These are phyloP conservation scores for Geosmithia putterillii DNA, from an alignment of 2,329 filamentous ascomycete genomes.

Conservation along the genomic window DNA sequence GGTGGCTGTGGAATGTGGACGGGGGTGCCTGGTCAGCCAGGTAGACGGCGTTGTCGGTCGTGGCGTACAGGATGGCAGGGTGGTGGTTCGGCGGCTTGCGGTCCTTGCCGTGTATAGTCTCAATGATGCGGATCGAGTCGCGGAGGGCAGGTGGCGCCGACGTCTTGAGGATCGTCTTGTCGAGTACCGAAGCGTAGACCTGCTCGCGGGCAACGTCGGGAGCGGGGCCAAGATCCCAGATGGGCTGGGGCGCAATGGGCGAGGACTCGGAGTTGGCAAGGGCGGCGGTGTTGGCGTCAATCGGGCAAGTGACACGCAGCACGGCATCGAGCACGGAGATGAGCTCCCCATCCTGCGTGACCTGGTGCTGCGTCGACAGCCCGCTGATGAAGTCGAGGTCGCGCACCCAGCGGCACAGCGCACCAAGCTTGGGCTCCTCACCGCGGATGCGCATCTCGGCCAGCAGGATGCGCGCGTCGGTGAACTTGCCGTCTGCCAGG, in stretches of 20 bases:
- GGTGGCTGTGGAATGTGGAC: conserved; percentile 46
- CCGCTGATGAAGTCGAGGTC: conserved; percentile 59
- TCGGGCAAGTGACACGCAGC: conserved; percentile 48
- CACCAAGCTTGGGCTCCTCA: conserved; percentile 54
- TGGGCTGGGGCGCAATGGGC: conserved; percentile 44
- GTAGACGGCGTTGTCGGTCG: conserved; percentile 41
- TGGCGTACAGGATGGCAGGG: conserved; percentile 52
- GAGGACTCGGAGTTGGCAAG: conserved; percentile 10
- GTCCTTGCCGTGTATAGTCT: conserved; percentile 44
- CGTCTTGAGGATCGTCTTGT: conserved; percentile 41
- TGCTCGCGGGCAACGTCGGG: conserved; percentile 18
- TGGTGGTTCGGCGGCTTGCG: conserved; percentile 59
- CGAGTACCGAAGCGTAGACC: conserved; percentile 44
- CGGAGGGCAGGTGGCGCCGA: conserved; percentile 21
- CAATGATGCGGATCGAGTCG: conserved; percentile 41
- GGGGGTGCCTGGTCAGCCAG: conserved; percentile 30
- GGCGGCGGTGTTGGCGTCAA: conserved; percentile 31
- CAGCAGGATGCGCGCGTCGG: conserved; percentile 52
- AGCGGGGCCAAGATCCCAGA: conserved; percentile 44
- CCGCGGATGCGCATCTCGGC: conserved; percentile 59
- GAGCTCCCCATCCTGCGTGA: conserved; percentile 30
- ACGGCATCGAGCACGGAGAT: conserved; percentile 52
- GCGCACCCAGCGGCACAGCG: conserved; percentile 60
- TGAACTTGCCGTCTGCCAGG: conserved; percentile 51
- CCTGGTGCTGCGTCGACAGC: conserved; percentile 41